phyloP scores from a whole-genome alignment of 2,329 filamentous ascomycete genomes.

The Pseudopyricularia javanii region DNA sequence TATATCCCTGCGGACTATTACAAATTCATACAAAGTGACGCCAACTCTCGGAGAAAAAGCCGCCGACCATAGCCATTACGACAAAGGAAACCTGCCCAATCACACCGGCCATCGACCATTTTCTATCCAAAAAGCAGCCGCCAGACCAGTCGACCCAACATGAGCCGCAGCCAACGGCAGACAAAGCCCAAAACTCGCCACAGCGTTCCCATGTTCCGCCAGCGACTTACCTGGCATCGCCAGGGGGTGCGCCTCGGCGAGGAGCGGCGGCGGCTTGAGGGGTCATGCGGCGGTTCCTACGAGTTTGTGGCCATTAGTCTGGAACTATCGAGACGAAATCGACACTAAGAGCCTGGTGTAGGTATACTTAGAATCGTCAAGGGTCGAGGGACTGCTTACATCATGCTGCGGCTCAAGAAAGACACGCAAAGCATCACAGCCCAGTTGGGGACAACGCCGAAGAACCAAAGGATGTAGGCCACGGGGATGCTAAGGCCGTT shows the following conservation, averaged over 20 bases:
- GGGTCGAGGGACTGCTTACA: conserved; percentile 40
- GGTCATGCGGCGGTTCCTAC: conserved; percentile 22
- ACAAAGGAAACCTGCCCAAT: neutral
- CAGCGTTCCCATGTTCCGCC: neutral
- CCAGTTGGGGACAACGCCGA: conserved; percentile 60
- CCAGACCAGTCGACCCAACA: neutral
- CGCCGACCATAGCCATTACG: neutral
- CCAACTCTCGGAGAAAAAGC: neutral
- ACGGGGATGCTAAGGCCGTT: conserved; percentile 49
- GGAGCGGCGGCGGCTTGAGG: conserved; percentile 7
- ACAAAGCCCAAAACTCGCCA: neutral
- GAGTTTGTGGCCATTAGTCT: conserved; percentile 12
- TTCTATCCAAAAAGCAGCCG: neutral
- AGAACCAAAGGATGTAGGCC: conserved; percentile 56
- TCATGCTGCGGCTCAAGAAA: conserved; percentile 60
- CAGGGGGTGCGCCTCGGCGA: conserved; percentile 12
- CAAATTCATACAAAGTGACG: neutral
- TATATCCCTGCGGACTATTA: neutral
- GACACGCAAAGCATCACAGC: conserved; percentile 65
- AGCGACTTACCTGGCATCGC: conserved; percentile 12
- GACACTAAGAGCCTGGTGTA: conserved; percentile 5
- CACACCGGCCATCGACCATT: neutral
- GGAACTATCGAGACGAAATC: conserved; percentile 9
- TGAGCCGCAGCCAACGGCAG: neutral
- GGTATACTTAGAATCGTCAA: neutral